Percentiles rank a stretch among this genome's conserved stretches.
Evolutionary conservation across 2,329 filamentous ascomycete species (phyloP).

Genomic region (Monosporascus ibericus): DNA sequence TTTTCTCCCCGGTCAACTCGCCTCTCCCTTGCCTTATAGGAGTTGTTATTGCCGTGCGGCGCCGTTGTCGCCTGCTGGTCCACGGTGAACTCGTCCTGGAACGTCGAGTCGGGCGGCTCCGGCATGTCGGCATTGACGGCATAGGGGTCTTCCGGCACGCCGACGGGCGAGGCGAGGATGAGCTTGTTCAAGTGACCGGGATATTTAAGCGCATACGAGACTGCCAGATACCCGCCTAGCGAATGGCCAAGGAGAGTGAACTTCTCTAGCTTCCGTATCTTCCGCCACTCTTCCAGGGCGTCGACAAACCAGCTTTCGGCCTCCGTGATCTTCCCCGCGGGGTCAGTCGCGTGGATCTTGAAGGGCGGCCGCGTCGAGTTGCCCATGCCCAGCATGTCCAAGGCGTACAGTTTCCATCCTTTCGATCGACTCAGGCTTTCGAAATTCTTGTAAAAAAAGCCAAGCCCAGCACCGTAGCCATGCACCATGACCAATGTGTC

Average conservation of each 20-base stretch:
- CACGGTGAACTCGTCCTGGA: slow-evolving; percentile 73
- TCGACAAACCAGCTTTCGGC: slow-evolving; percentile 96
- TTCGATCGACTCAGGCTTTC: slow-evolving; percentile 72
- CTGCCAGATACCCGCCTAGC: slow-evolving; percentile 88
- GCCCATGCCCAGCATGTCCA: slow-evolving; percentile 96
- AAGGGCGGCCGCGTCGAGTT: slow-evolving; percentile 80
- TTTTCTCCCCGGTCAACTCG: slow-evolving; percentile 7
- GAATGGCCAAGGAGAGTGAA: slow-evolving; percentile 94
- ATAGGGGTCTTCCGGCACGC: slow-evolving; percentile 89
- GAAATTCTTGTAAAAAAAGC: slow-evolving; percentile 98
- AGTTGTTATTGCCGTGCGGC: slow-evolving; percentile 23
- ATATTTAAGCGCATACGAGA: slow-evolving; percentile 94
- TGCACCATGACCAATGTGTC: slow-evolving; percentile 94
- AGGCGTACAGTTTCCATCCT: slow-evolving; percentile 84
- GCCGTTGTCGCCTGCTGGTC: slow-evolving; percentile 49
- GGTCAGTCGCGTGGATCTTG: slow-evolving; percentile 75
- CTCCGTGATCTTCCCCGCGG: slow-evolving; percentile 73
- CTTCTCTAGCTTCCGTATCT: slow-evolving; percentile 79
- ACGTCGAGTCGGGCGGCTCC: slow-evolving; percentile 64
- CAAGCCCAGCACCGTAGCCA: slow-evolving; percentile 90
- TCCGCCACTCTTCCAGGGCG: slow-evolving; percentile 91
- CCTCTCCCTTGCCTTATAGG: slow-evolving; percentile 33
- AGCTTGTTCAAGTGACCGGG: slow-evolving; percentile 92
- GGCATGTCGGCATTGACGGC: slow-evolving; percentile 77
- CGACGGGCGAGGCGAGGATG: slow-evolving; percentile 89